Percentiles rank a stretch among this genome's conserved stretches.
Conservation (phyloP, 2,329 filamentous ascomycete species). For the Sphaerulina vaccinii region DNA sequence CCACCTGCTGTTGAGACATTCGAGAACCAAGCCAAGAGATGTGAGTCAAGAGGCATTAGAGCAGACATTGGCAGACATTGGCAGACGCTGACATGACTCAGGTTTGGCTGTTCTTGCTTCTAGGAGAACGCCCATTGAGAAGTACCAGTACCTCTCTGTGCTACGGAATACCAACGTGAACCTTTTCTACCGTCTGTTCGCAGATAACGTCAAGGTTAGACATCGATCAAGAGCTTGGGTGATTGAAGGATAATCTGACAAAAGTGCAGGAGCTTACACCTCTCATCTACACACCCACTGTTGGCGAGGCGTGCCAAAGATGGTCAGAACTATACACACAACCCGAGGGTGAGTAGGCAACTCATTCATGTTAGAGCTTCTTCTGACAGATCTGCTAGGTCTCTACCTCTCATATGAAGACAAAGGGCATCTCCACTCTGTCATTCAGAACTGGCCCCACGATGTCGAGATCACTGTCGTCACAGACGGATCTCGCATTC, state of each 20-base stretch:
- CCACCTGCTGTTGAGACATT: conserved; percentile 53
- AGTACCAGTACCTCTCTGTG: conserved; percentile 77
- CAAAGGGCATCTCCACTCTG: conserved; percentile 81
- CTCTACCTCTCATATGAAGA: conserved; percentile 96
- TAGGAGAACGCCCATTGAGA: conserved; percentile 70
- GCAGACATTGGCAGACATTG: not conserved
- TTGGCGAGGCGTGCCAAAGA: conserved; percentile 93
- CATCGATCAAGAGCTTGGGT: not conserved
- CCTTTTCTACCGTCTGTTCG: conserved; percentile 79
- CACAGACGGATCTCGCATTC: conserved; percentile 90
- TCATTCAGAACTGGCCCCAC: conserved; percentile 91
- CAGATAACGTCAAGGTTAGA: conserved; percentile 64
- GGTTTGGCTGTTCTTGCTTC: conserved; percentile 73
- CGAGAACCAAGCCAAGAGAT: conserved; percentile 52
- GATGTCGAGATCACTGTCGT: conserved; percentile 95
- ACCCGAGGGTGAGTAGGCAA: conserved; percentile 65
- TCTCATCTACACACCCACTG: conserved; percentile 82
- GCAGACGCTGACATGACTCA: conserved; percentile 40
- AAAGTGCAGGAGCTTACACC: conserved; percentile 68
- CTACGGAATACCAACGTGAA: conserved; percentile 74
- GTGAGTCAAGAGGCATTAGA: conserved; percentile 35
- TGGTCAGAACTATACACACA: conserved; percentile 96
- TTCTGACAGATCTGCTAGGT: conserved; percentile 39
- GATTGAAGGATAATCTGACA: conserved; percentile 6
- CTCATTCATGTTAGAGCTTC: not conserved